Base-by-base conservation (phyloP, 352 stramenopile species). In the Pseudoperonospora humuli region DNA sequence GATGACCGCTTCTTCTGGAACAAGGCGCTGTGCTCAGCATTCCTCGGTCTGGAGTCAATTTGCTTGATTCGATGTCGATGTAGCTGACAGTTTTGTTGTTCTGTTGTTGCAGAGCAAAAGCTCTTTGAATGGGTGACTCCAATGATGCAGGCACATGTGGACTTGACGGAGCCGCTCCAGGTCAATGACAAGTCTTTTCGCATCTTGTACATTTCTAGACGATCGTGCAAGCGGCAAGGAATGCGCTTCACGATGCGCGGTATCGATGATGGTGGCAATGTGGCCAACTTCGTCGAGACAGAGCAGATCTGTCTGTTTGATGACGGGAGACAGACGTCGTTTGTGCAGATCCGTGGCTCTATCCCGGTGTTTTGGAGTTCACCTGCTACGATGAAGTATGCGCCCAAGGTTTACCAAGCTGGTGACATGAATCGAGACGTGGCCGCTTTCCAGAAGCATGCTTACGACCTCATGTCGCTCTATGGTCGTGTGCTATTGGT, bases 271-370 rank as follows among this genome's bases (percentile, higher is more conserved):
- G 69, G 82, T 7, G 92, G 91, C 24, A 79, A 92, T 38, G 87
- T 96, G 15, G 92, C 94, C 17, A 98, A 98, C 67, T 97, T 96
- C 64, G 92, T 94, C 11, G 94, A 98, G 64, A 97, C 87, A 4
- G 94, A 98, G 61, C 90, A 97, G 70, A 86, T 97, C 37, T 80
- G 79, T 43, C 43, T 96, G 18, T 75, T 91, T 31, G 41, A 57
- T 1, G 63, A 86, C 27, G 70, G 65, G 10, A 54, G 47, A 36
- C 60, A 78, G 34, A 77, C 59, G 18, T 86, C 82, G 6, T 84
- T 80, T 38, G 65, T 81, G 46, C 66, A 88, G 64, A 97, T 95
- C 25, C 85, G 95, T 9, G 95, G 95, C 21, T 98, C 89, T 14
- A 97, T 98, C 39, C 95, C 95, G 14, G 50, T 98, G 6, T 78